A percentile compares a stretch with the other conserved stretches of the same genome.
Evolutionary conservation across 2,329 filamentous ascomycete genomes (phyloP).

Genomic region (Cercospora zeina): DNA sequence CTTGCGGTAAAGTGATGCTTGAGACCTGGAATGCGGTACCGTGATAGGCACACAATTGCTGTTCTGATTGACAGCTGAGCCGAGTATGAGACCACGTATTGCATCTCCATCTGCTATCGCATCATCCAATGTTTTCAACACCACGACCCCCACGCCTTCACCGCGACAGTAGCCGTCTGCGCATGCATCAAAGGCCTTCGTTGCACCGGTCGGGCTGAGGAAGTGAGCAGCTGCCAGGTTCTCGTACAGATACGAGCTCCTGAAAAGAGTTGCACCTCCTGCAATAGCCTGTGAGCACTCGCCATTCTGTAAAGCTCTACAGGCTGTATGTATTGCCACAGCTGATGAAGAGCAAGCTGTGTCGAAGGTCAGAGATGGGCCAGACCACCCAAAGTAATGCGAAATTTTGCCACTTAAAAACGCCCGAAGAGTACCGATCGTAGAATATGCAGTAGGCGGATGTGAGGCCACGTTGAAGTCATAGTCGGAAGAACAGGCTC

Average conservation of each 20-base stretch:
- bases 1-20: constrained; percentile 12
- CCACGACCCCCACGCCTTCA: constrained; percentile 32
- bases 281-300: constrained; percentile 41
- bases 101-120: constrained; percentile 38
- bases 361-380: constrained; percentile 42
- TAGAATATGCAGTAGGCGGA: constrained; percentile 43
- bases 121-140: constrained; percentile 38
- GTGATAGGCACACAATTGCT: constrained; percentile 36
- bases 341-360: constrained; percentile 42
- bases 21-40: constrained; percentile 12
- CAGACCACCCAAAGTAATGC: constrained; percentile 49
- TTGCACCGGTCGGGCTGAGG: constrained; percentile 49
- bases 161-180: constrained; percentile 40
- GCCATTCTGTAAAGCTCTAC: constrained; percentile 34
- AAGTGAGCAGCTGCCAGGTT: constrained; percentile 45
- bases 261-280: constrained; percentile 43
- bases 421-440: constrained; percentile 34
- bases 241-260: constrained; percentile 37
- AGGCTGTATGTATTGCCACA: constrained; percentile 39
- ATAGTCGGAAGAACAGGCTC: constrained; percentile 44
- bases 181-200: constrained; percentile 44
- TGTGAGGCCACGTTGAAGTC: constrained; percentile 46
- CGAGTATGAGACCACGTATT: constrained; percentile 36
- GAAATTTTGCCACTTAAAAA: constrained; percentile 30
- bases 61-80: constrained; percentile 34